Base-by-base conservation (phyloP, 1,139 yeast species). In the Pichia sp. region DNA sequence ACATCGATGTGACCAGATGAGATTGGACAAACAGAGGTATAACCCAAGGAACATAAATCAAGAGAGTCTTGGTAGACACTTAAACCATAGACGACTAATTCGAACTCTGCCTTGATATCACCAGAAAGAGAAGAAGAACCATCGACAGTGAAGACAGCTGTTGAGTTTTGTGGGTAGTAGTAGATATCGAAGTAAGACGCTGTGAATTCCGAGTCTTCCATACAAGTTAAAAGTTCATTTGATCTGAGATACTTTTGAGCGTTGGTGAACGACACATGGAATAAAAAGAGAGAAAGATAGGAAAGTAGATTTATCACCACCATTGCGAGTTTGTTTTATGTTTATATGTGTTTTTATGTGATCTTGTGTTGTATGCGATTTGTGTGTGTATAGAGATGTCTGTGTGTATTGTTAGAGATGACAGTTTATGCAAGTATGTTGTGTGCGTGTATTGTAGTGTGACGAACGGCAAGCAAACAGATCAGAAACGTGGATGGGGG, bases 191-290 rank as follows among this genome's bases (percentile, higher is more conserved):
- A 91, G 56, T 74, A 79, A n/a, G 91, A 79, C 7, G 97, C 94
- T 1, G 96, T 82, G 63, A 94, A 83, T 64, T 83, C 85, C 12
- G 99, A 91, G 66, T 86, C 73, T 47, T 83, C 85, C 96, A 90
- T 90, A 71, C 99, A 93, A 42, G 99, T 87, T 58, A 91, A 72
- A 57, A 94, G 74, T n/a, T 98, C 89, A 14, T 79, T 67, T 1
- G 96, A 77, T 52, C 70, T 68, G 54, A 84, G 69, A 53, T 60
- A 69, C 32, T 52, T 57, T 4, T 38, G 14, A 10, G 52, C 57
- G 15, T 15, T n/a, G 9, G 40, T 40, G 1, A 34, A 4, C 8
- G 36, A 20, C 9, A 35, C 22, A 14, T 37, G 40, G 14, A 30
- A 20, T 6, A 38, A 17, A 4, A 42, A 20, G 14, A 47, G 2